A percentile compares a stretch with the other conserved stretches of the same genome.
Evolutionary conservation across 106 monocot species (phyloP).

Genomic region (Narthecium ossifragum): DNA sequence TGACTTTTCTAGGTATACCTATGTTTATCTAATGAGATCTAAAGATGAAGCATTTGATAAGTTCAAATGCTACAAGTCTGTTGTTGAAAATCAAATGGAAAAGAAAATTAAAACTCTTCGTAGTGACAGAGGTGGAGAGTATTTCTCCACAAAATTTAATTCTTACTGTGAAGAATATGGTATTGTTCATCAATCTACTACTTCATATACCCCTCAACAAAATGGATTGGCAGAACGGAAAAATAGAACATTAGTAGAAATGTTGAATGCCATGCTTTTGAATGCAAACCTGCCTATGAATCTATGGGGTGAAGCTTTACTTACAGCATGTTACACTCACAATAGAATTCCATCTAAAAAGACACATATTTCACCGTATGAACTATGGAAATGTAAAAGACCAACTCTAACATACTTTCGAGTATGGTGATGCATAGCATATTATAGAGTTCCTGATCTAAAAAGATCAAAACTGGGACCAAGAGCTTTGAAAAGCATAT

Average conservation of each 20-base stretch:
- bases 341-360: constrained; percentile 12
- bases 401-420: not conserved
- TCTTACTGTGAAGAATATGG: constrained; percentile 6
- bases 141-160: constrained; percentile 2
- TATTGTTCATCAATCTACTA: constrained; percentile 3
- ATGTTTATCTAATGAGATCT: no score
- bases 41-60: constrained; percentile 11
- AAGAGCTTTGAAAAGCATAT: not conserved
- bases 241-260: constrained; percentile 1
- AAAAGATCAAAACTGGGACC: constrained; percentile 7
- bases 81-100: constrained; percentile 10
- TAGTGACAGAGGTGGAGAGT: constrained; percentile 14
- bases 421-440: constrained; percentile 13
- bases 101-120: constrained; percentile 8
- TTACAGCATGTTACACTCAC: constrained; percentile 7
- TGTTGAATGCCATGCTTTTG: constrained; percentile 3
- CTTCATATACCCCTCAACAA: constrained; percentile 2
- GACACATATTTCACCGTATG: not conserved
- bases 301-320: constrained; percentile 14
- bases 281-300: constrained; percentile 13
- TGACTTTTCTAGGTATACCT: no score
- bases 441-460: not conserved
- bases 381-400: no score
- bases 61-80: constrained; percentile 11
- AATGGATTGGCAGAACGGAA: constrained; percentile 15